Conservation (phyloP, 2,329 filamentous ascomycete species). For the Alternaria metachromatica region DNA sequence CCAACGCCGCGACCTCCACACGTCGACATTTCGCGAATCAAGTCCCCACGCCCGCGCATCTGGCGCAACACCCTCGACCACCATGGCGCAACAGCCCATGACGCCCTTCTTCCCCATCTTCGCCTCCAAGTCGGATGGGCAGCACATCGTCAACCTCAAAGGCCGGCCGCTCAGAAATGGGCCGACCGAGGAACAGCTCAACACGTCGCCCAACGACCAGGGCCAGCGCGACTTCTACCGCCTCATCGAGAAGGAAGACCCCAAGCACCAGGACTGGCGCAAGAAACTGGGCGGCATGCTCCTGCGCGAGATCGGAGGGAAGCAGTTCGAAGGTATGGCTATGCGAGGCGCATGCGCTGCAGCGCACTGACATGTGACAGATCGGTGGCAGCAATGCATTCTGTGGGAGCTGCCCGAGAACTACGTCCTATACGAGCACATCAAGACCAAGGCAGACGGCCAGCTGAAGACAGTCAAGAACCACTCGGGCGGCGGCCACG, state of each 20-base stretch:
- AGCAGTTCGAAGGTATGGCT: constrained; percentile 40
- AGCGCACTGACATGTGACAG: constrained; percentile 44
- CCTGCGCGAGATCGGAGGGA: constrained; percentile 56
- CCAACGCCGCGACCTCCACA: neutral
- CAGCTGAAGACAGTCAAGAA: constrained; percentile 58
- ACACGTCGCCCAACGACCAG: constrained; percentile 59
- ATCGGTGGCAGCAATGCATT: constrained; percentile 54
- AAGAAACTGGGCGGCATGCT: constrained; percentile 67
- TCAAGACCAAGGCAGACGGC: constrained; percentile 59
- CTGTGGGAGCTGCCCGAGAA: constrained; percentile 62
- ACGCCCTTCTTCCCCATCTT: constrained; percentile 58
- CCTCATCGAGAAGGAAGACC: constrained; percentile 57
- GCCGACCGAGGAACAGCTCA: constrained; percentile 59
- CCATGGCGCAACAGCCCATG: constrained; percentile 46
- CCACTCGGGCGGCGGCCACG: constrained; percentile 58
- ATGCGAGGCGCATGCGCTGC: neutral
- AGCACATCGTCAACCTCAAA: constrained; percentile 57
- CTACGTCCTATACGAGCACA: constrained; percentile 65
- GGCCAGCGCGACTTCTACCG: constrained; percentile 64
- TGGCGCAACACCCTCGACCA: constrained; percentile 10
- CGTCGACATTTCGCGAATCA: neutral
- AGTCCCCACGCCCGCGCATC: constrained; percentile 2
- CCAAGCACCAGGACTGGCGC: constrained; percentile 64
- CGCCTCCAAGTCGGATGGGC: constrained; percentile 57
- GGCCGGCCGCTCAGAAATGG: constrained; percentile 59